Percentiles rank a stretch among this genome's conserved stretches.
phyloP scores from a whole-genome alignment of 306 rosid species.

The Prunus salicina region DNA sequence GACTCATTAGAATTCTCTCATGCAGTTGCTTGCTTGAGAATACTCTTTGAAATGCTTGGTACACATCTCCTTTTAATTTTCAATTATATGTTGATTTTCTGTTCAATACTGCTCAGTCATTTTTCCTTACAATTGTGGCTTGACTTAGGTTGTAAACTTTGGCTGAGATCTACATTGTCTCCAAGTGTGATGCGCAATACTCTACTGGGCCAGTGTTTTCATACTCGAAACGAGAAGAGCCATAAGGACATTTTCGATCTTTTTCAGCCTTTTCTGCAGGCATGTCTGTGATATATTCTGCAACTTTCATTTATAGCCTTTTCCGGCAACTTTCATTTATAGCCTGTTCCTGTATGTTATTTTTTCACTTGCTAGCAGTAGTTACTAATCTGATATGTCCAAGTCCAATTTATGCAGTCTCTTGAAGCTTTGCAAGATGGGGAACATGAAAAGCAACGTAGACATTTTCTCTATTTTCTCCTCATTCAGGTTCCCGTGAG shows the following conservation, averaged over 20 bases:
- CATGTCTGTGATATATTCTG: constrained; percentile 41
- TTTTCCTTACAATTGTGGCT: constrained; percentile 28
- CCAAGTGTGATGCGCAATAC: constrained; percentile 96
- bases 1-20: constrained; percentile 87
- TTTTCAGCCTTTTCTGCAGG: constrained; percentile 92
- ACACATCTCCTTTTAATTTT: constrained; percentile 22
- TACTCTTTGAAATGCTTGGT: constrained; percentile 94
- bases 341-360: neutral
- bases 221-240: constrained; percentile 85
- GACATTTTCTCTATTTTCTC: constrained; percentile 92
- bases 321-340: neutral
- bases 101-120: constrained; percentile 23
- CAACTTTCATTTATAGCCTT: constrained; percentile 13
- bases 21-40: constrained; percentile 85
- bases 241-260: constrained; percentile 95
- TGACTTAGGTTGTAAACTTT: constrained; percentile 86
- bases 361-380: neutral
- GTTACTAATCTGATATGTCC: constrained; percentile 29
- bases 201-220: constrained; percentile 95
- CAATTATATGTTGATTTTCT: constrained; percentile 8
- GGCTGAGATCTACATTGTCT: constrained; percentile 92
- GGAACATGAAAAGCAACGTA: constrained; percentile 93
- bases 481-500: constrained; percentile 96
- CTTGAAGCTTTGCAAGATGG: constrained; percentile 98
- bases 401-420: constrained; percentile 55